Conservation (phyloP, 768 basidiomycete genomes). For the Lactarius akahatsu region DNA sequence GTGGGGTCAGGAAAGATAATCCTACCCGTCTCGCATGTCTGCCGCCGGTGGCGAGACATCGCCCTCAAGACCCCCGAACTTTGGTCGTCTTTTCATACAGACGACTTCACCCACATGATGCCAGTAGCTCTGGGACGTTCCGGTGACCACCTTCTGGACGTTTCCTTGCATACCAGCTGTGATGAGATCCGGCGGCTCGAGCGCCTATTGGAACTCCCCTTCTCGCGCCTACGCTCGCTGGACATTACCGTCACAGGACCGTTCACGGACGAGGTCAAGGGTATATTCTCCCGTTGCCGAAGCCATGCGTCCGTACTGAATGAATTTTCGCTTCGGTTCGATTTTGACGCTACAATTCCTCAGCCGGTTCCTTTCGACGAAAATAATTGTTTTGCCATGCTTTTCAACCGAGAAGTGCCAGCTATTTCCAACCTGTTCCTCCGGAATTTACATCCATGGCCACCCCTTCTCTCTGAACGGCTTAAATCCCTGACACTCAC, state of each 20-base stretch:
- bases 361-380: constrained; percentile 22
- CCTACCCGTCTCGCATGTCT: constrained; percentile 22
- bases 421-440: constrained; percentile 18
- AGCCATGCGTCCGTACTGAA: constrained; percentile 23
- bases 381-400: constrained; percentile 20
- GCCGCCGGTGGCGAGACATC: constrained; percentile 22
- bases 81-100: constrained; percentile 19
- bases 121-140: constrained; percentile 12
- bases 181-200: constrained; percentile 18
- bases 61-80: constrained; percentile 21
- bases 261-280: constrained; percentile 26
- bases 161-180: constrained; percentile 15
- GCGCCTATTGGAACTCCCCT: constrained; percentile 15
- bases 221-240: constrained; percentile 12
- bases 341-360: constrained; percentile 23
- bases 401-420: constrained; percentile 19
- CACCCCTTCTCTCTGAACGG: constrained; percentile 23
- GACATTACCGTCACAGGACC: constrained; percentile 14
- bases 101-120: constrained; percentile 22
- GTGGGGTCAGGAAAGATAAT: constrained; percentile 20
- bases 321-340: constrained; percentile 26
- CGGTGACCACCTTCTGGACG: constrained; percentile 10
- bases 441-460: constrained; percentile 23
- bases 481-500: constrained; percentile 20
- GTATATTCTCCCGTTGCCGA: constrained; percentile 25